Evolutionary conservation across 2,329 filamentous ascomycete genomes (phyloP).

Genomic region (Plectosphaerella sp.): DNA sequence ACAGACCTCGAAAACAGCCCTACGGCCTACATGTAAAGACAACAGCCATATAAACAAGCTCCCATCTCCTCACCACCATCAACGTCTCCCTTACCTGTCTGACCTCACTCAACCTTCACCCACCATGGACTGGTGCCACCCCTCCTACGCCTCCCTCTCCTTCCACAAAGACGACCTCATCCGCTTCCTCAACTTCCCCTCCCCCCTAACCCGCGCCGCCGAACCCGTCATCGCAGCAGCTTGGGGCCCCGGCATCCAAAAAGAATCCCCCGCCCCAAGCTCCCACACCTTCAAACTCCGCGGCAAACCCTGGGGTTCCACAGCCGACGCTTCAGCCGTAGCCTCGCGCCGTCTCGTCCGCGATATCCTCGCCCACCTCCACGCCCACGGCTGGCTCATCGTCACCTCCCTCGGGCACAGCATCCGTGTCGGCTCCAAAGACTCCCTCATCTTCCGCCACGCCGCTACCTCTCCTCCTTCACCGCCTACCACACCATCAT

Average conservation of each 20-base stretch:
- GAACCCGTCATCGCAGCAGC: constrained; percentile 12
- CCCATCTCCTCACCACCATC: too few relatives aligned
- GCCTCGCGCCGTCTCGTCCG: constrained; percentile 14
- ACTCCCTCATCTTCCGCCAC: constrained; percentile 14
- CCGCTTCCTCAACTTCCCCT: constrained; percentile 17
- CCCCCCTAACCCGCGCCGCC: constrained; percentile 7
- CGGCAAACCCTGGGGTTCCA: constrained; percentile 13
- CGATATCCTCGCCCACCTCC: constrained; percentile 14
- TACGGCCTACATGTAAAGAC: too few relatives aligned
- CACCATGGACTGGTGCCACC: not conserved
- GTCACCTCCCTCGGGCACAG: constrained; percentile 9
- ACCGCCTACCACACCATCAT: not conserved
- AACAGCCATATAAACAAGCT: too few relatives aligned
- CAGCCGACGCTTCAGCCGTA: constrained; percentile 8
- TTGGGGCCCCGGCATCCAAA: constrained; percentile 17
- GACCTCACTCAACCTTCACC: not conserved
- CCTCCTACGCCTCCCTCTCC: constrained; percentile 14
- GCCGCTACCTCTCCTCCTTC: not conserved
- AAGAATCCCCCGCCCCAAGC: constrained; percentile 3
- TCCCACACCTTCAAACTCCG: constrained; percentile 16
- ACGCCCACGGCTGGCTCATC: constrained; percentile 13
- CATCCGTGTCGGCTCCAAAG: constrained; percentile 11
- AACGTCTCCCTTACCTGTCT: too few relatives aligned
- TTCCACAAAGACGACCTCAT: constrained; percentile 16
- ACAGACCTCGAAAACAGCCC: too few relatives aligned